A percentile compares a stretch with the other conserved stretches of the same genome.
These are phyloP conservation scores for Xylariomycetidae sp. DNA, from an alignment of 2,329 filamentous ascomycete species.

Conservation along the genomic window DNA sequence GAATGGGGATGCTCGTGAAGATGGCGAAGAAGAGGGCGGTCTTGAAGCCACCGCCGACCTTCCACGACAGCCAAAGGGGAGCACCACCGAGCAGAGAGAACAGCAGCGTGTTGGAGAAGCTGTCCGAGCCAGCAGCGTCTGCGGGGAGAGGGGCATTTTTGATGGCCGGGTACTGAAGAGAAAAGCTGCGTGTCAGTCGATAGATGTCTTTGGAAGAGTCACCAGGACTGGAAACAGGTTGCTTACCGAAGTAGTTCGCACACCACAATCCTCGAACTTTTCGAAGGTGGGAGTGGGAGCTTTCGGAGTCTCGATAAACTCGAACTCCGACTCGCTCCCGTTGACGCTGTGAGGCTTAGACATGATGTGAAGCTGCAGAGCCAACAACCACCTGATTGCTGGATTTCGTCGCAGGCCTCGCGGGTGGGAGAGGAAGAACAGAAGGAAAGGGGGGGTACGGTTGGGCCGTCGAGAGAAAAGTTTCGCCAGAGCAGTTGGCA, in stretches of 20 bases:
- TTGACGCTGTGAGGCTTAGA: slow-evolving; percentile 42
- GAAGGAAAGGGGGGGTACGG: no score
- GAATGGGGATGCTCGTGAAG: slow-evolving; percentile 71
- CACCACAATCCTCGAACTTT: slow-evolving; percentile 48
- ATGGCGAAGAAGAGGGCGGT: slow-evolving; percentile 82
- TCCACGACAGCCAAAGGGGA: slow-evolving; percentile 76
- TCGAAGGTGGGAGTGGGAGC: slow-evolving; percentile 42
- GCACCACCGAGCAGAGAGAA: slow-evolving; percentile 62
- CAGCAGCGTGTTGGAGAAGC: slow-evolving; percentile 79
- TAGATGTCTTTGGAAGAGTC: neutral
- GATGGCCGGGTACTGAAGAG: slow-evolving; percentile 70
- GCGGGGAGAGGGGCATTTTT: slow-evolving; percentile 92
- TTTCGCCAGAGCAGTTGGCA: slow-evolving; percentile 4
- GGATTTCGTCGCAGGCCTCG: no score
- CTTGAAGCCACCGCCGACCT: slow-evolving; percentile 77
- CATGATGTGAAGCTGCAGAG: slow-evolving; percentile 32
- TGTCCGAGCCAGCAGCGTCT: slow-evolving; percentile 76
- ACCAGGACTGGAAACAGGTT: slow-evolving; percentile 1
- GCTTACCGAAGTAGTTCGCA: slow-evolving; percentile 48
- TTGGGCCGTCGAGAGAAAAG: no score
- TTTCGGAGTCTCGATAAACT: slow-evolving; percentile 57
- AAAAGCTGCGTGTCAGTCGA: slow-evolving; percentile 11
- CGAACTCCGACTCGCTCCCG: slow-evolving; percentile 51
- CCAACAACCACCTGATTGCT: slow-evolving; percentile 12
- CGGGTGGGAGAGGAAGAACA: slow-evolving; percentile 1